Percentiles rank a stretch among this genome's conserved stretches.
These are phyloP conservation scores for Trichoderma reesei DNA, from an alignment of 495 filamentous ascomycete species.

Conservation along the genomic window DNA sequence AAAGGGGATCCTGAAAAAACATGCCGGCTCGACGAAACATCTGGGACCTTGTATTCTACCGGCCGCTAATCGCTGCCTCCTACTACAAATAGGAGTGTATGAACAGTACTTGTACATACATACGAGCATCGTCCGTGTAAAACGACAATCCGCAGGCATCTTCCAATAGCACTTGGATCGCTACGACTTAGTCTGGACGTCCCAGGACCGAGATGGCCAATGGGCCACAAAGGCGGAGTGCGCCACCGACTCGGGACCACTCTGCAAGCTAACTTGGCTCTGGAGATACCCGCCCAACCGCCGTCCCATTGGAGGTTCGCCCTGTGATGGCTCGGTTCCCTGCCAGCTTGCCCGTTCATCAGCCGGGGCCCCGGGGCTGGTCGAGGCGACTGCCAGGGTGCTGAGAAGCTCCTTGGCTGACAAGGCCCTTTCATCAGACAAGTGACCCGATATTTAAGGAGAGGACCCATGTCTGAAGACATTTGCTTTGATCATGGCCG, in stretches of 20 bases:
- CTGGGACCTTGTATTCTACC: too few relatives aligned
- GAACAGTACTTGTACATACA: background rate
- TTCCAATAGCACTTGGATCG: too few relatives aligned
- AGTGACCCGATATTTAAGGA: constrained; percentile 6
- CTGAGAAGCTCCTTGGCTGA: background rate
- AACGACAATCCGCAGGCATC: too few relatives aligned
- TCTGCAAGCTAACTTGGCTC: constrained; percentile 1
- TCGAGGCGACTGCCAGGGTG: background rate
- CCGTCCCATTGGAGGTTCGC: background rate
- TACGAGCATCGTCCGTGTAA: too few relatives aligned
- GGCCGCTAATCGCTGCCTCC: too few relatives aligned
- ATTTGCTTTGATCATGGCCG: background rate
- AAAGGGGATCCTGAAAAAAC: too few relatives aligned
- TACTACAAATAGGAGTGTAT: too few relatives aligned
- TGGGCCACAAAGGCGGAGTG: background rate
- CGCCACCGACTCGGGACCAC: constrained; percentile 1
- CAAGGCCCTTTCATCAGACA: background rate
- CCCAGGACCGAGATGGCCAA: background rate
- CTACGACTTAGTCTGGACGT: background rate
- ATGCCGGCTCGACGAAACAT: too few relatives aligned
- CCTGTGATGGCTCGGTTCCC: background rate
- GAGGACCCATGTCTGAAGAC: constrained; percentile 1
- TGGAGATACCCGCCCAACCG: constrained; percentile 5
- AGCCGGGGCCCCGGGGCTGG: background rate
- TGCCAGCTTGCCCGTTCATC: background rate